These are phyloP conservation scores for Sequoia sempervirens DNA, from an alignment of 75 land plant species.

Conservation along the genomic window DNA sequence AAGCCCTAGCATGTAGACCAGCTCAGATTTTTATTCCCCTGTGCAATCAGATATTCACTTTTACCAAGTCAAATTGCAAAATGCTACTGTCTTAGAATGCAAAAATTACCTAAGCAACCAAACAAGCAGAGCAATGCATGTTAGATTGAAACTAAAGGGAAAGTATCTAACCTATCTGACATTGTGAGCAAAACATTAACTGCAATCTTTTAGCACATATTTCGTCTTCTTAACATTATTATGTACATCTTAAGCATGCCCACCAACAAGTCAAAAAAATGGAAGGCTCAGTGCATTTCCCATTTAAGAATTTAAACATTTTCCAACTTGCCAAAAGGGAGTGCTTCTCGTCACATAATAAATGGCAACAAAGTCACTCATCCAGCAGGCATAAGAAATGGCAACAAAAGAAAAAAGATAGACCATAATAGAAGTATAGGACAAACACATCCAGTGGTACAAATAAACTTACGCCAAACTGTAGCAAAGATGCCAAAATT, in stretches of 20 bases:
- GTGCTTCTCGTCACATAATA: neutral
- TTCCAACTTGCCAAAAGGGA: neutral
- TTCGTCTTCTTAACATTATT: neutral
- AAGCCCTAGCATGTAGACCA: neutral
- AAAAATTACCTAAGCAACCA: neutral
- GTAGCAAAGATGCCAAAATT: neutral
- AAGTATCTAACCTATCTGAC: neutral
- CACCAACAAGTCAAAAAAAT: neutral
- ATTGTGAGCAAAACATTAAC: neutral
- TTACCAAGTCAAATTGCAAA: neutral
- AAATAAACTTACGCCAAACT: neutral
- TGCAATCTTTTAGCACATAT: neutral
- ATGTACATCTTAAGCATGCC: neutral
- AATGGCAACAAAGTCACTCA: neutral
- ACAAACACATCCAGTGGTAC: neutral
- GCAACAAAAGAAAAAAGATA: neutral
- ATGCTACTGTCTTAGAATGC: neutral
- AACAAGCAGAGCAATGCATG: neutral
- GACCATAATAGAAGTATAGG: neutral
- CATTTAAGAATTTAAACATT: neutral
- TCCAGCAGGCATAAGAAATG: neutral
- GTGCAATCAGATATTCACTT: neutral
- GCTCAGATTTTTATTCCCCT: neutral
- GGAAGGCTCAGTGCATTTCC: neutral
- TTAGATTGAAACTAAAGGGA: neutral